phyloP scores from a whole-genome alignment of 257 asterid genomes.

The Solanum chiquidenum region DNA sequence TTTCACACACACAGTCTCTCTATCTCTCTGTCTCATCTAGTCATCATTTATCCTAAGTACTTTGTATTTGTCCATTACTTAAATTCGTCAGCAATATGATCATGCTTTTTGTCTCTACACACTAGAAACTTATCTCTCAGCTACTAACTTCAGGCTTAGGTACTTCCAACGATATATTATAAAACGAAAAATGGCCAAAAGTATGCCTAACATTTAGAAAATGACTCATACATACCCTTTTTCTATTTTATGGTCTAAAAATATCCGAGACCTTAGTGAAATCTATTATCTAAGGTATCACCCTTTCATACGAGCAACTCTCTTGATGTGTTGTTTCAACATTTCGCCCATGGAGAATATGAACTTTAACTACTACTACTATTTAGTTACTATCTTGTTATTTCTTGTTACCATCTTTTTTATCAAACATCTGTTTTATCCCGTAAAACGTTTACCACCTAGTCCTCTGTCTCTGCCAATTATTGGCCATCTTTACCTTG shows the following conservation, averaged over 20 bases:
- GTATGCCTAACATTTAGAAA: neutral
- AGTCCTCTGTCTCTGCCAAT: constrained; percentile 35
- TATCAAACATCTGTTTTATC: neutral
- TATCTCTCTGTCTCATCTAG: neutral
- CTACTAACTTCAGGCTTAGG: neutral
- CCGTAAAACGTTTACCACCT: constrained; percentile 22
- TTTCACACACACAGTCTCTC: neutral
- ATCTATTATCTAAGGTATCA: no score
- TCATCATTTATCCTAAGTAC: neutral
- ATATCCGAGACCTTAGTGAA: neutral
- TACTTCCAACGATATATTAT: neutral
- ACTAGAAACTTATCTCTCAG: neutral
- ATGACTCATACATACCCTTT: neutral
- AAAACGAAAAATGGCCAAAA: neutral
- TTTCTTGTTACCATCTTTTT: neutral
- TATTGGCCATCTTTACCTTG: constrained; percentile 50
- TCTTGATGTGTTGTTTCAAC: neutral
- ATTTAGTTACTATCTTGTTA: neutral
- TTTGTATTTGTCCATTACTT: neutral
- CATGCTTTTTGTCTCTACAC: neutral
- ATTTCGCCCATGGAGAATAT: neutral
- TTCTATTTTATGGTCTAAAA: neutral
- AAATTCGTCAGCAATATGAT: neutral
- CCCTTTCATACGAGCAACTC: no score
- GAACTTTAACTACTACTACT: neutral